Base-by-base conservation (phyloP, 495 filamentous ascomycete genomes). In the Tricharina praecox region DNA sequence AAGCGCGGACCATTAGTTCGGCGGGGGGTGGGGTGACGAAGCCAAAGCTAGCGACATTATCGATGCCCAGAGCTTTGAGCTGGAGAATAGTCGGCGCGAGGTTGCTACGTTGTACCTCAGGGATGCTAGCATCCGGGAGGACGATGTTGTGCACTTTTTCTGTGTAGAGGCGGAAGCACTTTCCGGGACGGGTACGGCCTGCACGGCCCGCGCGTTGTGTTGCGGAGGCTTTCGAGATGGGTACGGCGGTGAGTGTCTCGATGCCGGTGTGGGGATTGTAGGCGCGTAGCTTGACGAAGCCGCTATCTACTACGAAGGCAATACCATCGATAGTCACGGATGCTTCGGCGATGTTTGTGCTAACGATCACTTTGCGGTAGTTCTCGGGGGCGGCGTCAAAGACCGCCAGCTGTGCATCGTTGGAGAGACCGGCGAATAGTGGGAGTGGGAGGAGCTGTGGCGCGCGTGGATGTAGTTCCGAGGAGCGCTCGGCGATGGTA, bases 331-430 rank as follows among this genome's bases (percentile, higher is more conserved):
- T 93, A 5, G 90, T 97, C 13, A 97, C 76, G 0, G 81, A 88
- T 16, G 90, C 92, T 66, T 97, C 90, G 26, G 90, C 85, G 51
- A 97, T 95, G 61, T 96, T 96, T 38, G 90, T 96, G 2, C 82
- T 85, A 50, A 97, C 77, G 36, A 97, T 81, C 25, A 94, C 82
- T 61, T 96, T 97, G 11, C 90, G 70, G 19, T 77, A 80, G 51
- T 86, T 85, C 51, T 82, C 81, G 9, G 84, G 82, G 7, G 90
- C 71, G 35, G 79, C 73, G 52, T 93, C 86, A 51, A 97, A 96
- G 40, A 95, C 82, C 49, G 85, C 85, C 67, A 92, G 78, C 58
- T 97, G 90, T 56, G 92, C 75, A 37, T 94, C 88, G 3, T 77
- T 85, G 10, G 85, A 76, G 9, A 97, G 72, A 24, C 85, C 87